Conservation (phyloP, 306 rosid genomes). For the Ormosia semicastrata region DNA sequence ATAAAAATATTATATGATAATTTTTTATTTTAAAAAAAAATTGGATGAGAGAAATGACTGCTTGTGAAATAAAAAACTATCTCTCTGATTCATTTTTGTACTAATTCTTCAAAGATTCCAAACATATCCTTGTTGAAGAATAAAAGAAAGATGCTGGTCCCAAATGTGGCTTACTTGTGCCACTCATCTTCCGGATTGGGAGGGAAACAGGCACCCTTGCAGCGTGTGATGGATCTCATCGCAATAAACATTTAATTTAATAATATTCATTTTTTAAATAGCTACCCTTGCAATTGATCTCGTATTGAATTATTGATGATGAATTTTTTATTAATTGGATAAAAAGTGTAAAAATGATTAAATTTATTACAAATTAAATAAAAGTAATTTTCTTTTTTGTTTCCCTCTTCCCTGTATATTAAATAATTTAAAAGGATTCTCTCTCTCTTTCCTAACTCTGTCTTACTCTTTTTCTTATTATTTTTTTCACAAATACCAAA, state of each 20-base stretch:
- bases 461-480: not conserved
- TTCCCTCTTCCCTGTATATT: not conserved
- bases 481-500: conserved; percentile 14
- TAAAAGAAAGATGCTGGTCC: not conserved
- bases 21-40: too few relatives aligned
- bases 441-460: not conserved
- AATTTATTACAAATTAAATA: not conserved
- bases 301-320: too few relatives aligned
- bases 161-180: not conserved
- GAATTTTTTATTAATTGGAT: not conserved
- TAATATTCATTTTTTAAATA: not conserved
- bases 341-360: not conserved
- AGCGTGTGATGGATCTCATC: not conserved
- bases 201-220: not conserved
- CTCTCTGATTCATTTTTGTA: not conserved
- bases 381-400: not conserved
- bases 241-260: not conserved
- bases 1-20: too few relatives aligned
- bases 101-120: not conserved
- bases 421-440: not conserved
- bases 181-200: not conserved
- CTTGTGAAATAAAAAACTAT: not conserved
- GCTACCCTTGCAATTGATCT: not conserved
- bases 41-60: too few relatives aligned
- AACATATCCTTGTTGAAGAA: not conserved